Evolutionary conservation across 2,329 filamentous ascomycete species (phyloP).

Genomic region (Apiospora aurea): DNA sequence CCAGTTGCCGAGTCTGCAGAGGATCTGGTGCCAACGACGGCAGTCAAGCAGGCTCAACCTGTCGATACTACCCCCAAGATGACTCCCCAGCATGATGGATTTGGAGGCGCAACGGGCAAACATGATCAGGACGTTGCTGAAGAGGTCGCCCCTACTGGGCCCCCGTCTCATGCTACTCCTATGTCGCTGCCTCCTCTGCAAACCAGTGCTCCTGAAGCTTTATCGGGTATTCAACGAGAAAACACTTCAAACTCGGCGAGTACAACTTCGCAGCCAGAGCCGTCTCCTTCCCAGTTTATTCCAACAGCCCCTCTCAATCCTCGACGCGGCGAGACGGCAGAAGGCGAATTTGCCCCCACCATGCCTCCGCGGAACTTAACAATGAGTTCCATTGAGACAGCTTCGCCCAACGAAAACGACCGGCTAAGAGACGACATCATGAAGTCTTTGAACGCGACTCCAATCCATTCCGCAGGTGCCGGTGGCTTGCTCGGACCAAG

Average conservation of each 20-base stretch:
- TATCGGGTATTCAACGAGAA: slow-evolving; percentile 33
- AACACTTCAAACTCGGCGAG: slow-evolving; percentile 25
- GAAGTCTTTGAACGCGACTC: slow-evolving; percentile 65
- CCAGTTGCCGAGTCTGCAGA: slow-evolving; percentile 31
- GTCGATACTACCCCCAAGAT: slow-evolving; percentile 27
- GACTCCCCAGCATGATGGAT: slow-evolving; percentile 27
- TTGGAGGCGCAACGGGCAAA: slow-evolving; percentile 32
- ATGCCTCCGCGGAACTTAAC: slow-evolving; percentile 51
- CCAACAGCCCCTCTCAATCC: slow-evolving; percentile 56
- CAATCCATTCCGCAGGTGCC: slow-evolving; percentile 30
- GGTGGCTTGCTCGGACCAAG: slow-evolving; percentile 25
- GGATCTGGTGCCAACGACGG: slow-evolving; percentile 34
- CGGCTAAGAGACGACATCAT: slow-evolving; percentile 77
- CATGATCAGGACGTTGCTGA: slow-evolving; percentile 35
- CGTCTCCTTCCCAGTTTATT: slow-evolving; percentile 42
- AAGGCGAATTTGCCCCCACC: slow-evolving; percentile 45
- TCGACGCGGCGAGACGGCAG: slow-evolving; percentile 44
- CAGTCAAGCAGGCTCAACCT: slow-evolving; percentile 33
- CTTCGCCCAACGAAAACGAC: slow-evolving; percentile 72
- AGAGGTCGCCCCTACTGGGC: slow-evolving; percentile 33
- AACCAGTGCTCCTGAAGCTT: slow-evolving; percentile 30
- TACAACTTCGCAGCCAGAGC: neutral
- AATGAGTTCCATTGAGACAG: slow-evolving; percentile 56
- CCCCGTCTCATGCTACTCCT: slow-evolving; percentile 4
- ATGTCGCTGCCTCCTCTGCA: slow-evolving; percentile 35